Conservation (phyloP, 805 yeast species). For the Cyberlindnera japonica region DNA sequence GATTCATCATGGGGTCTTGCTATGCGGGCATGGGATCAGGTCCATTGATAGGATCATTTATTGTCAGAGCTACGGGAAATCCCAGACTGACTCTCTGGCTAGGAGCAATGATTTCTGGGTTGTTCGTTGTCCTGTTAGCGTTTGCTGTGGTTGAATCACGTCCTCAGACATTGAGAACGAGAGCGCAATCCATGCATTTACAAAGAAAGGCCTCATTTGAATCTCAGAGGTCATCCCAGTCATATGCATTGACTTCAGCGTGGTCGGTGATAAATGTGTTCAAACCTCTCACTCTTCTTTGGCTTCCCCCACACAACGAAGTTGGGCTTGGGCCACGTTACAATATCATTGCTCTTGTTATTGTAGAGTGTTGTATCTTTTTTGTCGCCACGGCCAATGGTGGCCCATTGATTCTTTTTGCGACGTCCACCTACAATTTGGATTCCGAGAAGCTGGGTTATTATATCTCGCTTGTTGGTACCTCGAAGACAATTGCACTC, state of each 20-base stretch:
- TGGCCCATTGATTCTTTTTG: slow-evolving; percentile 46
- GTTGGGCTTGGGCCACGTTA: slow-evolving; percentile 36
- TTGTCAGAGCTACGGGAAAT: slow-evolving; percentile 29
- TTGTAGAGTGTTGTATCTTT: slow-evolving; percentile 42
- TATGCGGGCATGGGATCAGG: slow-evolving; percentile 62
- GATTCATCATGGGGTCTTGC: slow-evolving; percentile 54
- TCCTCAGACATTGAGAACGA: slow-evolving; percentile 47
- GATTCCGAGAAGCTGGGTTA: slow-evolving; percentile 50
- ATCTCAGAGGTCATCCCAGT: slow-evolving; percentile 24
- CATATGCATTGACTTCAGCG: background rate
- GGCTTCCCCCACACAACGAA: slow-evolving; percentile 42
- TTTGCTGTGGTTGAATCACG: slow-evolving; percentile 61
- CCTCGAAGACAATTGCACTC: slow-evolving; percentile 46
- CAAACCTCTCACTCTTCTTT: slow-evolving; percentile 50
- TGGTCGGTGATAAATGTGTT: slow-evolving; percentile 1
- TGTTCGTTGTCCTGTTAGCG: slow-evolving; percentile 34
- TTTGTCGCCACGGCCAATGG: slow-evolving; percentile 39
- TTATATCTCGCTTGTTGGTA: slow-evolving; percentile 48
- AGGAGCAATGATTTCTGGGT: slow-evolving; percentile 28
- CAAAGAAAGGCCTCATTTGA: slow-evolving; percentile 30
- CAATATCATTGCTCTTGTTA: slow-evolving; percentile 47
- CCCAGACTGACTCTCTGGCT: slow-evolving; percentile 31
- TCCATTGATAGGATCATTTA: slow-evolving; percentile 52
- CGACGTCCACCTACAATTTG: slow-evolving; percentile 53
- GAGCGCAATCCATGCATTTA: slow-evolving; percentile 42